Evolutionary conservation across 768 basidiomycete species (phyloP).

Genomic region (Podaxis mareebaensis): DNA sequence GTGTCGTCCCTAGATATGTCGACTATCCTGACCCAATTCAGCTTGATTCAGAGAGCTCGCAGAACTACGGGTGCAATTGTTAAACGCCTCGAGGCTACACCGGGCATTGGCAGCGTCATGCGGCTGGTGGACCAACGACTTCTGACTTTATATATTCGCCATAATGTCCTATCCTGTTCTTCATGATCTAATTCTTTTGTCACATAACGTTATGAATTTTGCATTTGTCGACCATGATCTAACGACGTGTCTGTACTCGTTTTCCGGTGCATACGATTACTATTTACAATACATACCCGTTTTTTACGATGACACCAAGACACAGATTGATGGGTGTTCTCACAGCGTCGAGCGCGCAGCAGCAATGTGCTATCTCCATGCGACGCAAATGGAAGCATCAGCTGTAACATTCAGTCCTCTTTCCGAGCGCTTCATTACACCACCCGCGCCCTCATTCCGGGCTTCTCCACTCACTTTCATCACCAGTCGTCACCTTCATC

Average conservation of each 20-base stretch:
- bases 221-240: constrained; percentile 13
- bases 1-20: constrained; percentile 67
- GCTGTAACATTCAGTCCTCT: constrained; percentile 1
- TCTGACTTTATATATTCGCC: constrained; percentile 14
- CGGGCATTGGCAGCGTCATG: constrained; percentile 6
- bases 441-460: not conserved
- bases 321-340: not conserved
- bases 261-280: constrained; percentile 6
- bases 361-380: constrained; percentile 6
- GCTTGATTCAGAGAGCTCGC: constrained; percentile 89
- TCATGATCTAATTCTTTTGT: constrained; percentile 16
- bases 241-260: constrained; percentile 15
- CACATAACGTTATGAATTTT: constrained; percentile 12
- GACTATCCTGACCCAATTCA: constrained; percentile 99
- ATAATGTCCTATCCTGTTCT: constrained; percentile 15
- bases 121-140: constrained; percentile 8
- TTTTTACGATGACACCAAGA: constrained; percentile 1
- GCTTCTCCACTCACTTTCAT: not conserved
- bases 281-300: constrained; percentile 16
- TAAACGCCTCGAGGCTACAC: constrained; percentile 31
- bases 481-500: constrained; percentile 22
- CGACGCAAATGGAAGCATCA: constrained; percentile 8
- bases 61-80: constrained; percentile 92
- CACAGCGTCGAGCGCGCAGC: not conserved
- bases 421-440: not conserved